Conservation (phyloP, 1,139 yeast genomes). For the Zygoascus sp. region DNA sequence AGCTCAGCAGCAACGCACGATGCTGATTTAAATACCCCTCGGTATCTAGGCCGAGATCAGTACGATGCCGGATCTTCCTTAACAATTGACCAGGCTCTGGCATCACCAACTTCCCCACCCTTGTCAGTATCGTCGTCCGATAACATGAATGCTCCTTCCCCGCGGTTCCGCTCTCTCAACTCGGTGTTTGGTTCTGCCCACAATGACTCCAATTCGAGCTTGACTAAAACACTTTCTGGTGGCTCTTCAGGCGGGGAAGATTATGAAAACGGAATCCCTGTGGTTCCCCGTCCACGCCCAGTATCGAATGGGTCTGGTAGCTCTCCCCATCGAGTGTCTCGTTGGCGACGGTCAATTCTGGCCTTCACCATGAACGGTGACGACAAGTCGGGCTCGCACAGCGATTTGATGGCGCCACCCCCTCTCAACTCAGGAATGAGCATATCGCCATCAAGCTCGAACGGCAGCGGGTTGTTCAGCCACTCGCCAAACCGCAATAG, state of each 20-base stretch:
- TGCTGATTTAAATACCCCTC: slow-evolving; percentile 1
- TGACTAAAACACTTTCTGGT: slow-evolving; percentile 20
- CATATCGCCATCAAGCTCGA: slow-evolving; percentile 3
- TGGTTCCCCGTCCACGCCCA: slow-evolving; percentile 2
- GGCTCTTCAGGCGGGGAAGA: slow-evolving; percentile 24
- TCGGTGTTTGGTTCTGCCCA: slow-evolving; percentile 18
- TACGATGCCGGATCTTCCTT: slow-evolving; percentile 18
- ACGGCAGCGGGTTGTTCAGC: slow-evolving; percentile 3
- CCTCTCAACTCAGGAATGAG: neutral
- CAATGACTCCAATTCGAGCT: slow-evolving; percentile 24
- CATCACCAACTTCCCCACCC: slow-evolving; percentile 20
- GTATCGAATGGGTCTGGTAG: slow-evolving; percentile 4
- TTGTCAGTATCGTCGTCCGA: slow-evolving; percentile 10
- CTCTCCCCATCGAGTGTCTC: slow-evolving; percentile 23
- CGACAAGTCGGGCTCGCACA: neutral
- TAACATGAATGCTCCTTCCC: slow-evolving; percentile 10
- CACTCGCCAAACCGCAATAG: slow-evolving; percentile 1
- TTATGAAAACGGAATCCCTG: slow-evolving; percentile 21
- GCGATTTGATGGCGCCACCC: slow-evolving; percentile 4
- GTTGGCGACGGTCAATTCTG: slow-evolving; percentile 32
- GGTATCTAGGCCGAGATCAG: slow-evolving; percentile 6
- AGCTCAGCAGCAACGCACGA: neutral
- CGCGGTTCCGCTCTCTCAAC: slow-evolving; percentile 13
- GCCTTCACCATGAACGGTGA: slow-evolving; percentile 19
- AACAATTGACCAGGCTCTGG: slow-evolving; percentile 26